Base-by-base conservation (phyloP, 352 stramenopile genomes). In the Pythium vanterpoolii region DNA sequence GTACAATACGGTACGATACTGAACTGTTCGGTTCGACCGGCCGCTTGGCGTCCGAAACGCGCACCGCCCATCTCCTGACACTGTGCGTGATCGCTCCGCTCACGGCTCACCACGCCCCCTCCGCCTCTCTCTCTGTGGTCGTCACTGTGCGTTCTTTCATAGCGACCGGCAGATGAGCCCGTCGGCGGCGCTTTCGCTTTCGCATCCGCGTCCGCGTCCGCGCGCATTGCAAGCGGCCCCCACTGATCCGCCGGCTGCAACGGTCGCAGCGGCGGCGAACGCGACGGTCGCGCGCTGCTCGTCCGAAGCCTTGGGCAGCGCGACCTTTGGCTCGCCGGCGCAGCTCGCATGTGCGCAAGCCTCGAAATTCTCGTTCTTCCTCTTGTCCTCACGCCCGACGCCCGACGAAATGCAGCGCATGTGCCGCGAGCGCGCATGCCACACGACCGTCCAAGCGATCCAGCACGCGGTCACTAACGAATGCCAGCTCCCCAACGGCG, bases 331-430 rank as follows among this genome's bases (percentile, higher is more conserved):
- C 14, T 7, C 5, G 44, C 16, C 19, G 4, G 13, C 21, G 4
- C 30, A 44, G 48, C 5, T 18, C 30, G 33, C 10, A 23, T 56
- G 50, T n/a, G 18, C 11, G 8, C 9, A 33, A 14, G 36, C 50
- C 1, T 36, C 13, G 18, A 34, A 26, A 3, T 57, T 39, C 36
- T 57, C 50, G 50, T 57, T 57, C 24, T 57, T 57, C 36, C 13
- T 48, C n/a, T 8, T 57, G 9, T 23, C 50, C 8, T 16, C 4
- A 26, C 33, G 8, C 16, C 50, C 50, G 4, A 48, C 34, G 5
- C 26, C 6, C 24, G 8, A 9, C 13, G 31, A 57, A 26, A 48
- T 57, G 19, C 3, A 6, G n/a, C n/a, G 21, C 6, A 57, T 57
- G 14, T 57, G 50, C 26, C 6, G 4, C 11, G n/a, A 4, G 31